These are phyloP conservation scores for Linum lewisii DNA, from an alignment of 345 rosid genomes.

Conservation along the genomic window DNA sequence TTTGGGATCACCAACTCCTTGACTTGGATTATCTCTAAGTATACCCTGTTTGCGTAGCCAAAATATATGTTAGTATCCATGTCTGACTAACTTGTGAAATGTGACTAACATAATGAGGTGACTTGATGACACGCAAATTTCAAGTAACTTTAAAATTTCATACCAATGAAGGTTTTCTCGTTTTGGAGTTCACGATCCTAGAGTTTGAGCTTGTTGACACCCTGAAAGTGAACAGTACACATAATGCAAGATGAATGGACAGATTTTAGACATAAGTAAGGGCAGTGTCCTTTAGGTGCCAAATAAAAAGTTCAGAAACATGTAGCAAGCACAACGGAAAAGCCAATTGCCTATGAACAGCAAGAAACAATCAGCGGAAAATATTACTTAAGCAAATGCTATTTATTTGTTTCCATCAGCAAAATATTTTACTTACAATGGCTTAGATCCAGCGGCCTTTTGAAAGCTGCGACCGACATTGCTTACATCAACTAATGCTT, in stretches of 20 bases:
- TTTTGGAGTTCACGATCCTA: constrained; percentile 24
- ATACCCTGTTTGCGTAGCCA: constrained; percentile 31
- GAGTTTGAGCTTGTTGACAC: constrained; percentile 27
- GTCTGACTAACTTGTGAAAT: not conserved
- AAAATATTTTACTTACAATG: constrained; percentile 30
- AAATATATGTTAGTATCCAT: not conserved
- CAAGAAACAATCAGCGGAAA: too few relatives aligned
- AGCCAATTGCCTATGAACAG: not conserved
- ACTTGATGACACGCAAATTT: not conserved
- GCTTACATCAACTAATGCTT: constrained; percentile 70
- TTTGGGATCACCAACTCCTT: constrained; percentile 19
- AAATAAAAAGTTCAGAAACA: not conserved
- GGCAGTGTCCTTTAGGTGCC: not conserved
- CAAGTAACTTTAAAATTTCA: constrained; percentile 9
- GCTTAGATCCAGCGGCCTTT: constrained; percentile 38
- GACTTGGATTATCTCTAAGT: constrained; percentile 20
- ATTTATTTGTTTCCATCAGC: not conserved
- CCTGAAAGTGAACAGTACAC: constrained; percentile 24
- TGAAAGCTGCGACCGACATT: constrained; percentile 30
- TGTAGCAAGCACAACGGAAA: not conserved
- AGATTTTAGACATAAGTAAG: not conserved
- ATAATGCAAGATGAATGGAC: not conserved
- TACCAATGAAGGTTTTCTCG: constrained; percentile 43
- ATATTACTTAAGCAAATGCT: not conserved
- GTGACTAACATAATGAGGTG: not conserved